Conservation (phyloP, 2,329 filamentous ascomycete genomes). For the Camptophora hylomeconis region DNA sequence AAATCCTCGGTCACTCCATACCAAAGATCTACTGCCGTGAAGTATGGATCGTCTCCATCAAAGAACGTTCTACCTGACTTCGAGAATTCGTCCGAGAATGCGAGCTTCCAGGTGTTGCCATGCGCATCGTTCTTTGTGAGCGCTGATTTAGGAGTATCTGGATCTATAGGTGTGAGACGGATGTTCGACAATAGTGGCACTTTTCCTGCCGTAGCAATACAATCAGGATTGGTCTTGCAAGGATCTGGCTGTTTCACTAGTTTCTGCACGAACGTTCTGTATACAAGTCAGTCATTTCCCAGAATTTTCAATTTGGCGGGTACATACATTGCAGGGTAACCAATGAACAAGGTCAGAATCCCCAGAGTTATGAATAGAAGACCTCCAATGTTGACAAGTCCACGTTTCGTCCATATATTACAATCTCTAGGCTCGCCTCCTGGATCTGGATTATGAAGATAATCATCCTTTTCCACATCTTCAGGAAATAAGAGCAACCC, state of each 20-base stretch:
- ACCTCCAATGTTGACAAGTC: conserved; percentile 51
- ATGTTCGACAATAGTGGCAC: conserved; percentile 46
- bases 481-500: conserved; percentile 56
- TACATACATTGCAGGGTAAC: conserved; percentile 55
- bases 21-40: conserved; percentile 56
- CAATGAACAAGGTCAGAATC: conserved; percentile 52
- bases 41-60: conserved; percentile 56
- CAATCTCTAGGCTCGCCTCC: conserved; percentile 49
- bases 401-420: conserved; percentile 52
- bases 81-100: conserved; percentile 65
- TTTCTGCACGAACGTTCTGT: conserved; percentile 45
- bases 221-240: conserved; percentile 29
- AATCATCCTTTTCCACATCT: conserved; percentile 62
- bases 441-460: conserved; percentile 56
- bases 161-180: conserved; percentile 49
- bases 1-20: conserved; percentile 59
- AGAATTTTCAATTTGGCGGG: conserved; percentile 5
- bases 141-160: conserved; percentile 49
- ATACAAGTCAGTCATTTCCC: conserved; percentile 3
- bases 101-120: conserved; percentile 50
- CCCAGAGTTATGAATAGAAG: conserved; percentile 47
- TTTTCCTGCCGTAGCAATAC: conserved; percentile 38
- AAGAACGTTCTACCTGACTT: conserved; percentile 55
- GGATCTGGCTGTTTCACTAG: conserved; percentile 23
- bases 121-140: conserved; percentile 43